Conservation (phyloP, 228 moss, liverwort and hornwort genomes). For the Sphagnum fallax region DNA sequence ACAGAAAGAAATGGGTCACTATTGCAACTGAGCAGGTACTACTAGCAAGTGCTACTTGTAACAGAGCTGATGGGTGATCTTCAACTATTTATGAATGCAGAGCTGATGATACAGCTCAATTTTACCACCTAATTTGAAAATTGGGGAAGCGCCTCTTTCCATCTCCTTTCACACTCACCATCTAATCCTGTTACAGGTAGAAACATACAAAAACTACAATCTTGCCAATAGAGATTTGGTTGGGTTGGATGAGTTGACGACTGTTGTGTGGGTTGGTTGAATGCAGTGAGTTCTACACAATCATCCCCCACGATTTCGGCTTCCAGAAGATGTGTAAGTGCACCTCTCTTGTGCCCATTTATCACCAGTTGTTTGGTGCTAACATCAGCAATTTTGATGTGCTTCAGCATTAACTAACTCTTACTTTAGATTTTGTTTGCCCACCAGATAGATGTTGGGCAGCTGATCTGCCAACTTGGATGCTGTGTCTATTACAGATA, state of each 20-base stretch:
- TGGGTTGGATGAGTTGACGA: background rate
- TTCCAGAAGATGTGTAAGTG: constrained; percentile 70
- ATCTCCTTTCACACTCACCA: no score
- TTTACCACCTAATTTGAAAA: background rate
- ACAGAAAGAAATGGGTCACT: constrained; percentile 11
- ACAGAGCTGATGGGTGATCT: background rate
- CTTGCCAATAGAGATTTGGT: no score
- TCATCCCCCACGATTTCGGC: constrained; percentile 91
- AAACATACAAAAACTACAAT: no score
- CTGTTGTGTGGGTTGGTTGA: background rate
- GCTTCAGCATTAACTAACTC: background rate
- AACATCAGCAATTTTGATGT: background rate
- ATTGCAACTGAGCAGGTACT: constrained; percentile 65
- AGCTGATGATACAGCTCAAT: background rate
- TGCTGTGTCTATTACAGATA: constrained; percentile 37
- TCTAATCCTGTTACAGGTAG: no score
- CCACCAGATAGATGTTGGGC: background rate
- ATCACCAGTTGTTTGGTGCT: background rate
- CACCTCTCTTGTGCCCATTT: no score
- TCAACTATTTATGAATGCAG: background rate
- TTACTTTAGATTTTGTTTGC: background rate
- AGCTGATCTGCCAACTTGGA: background rate
- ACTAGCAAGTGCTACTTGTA: background rate
- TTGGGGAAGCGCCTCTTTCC: background rate
- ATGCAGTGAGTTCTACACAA: constrained; percentile 91